Base-by-base conservation (phyloP, 371 early-diverging fungal genomes). In the Saksenaea vasiformis region DNA sequence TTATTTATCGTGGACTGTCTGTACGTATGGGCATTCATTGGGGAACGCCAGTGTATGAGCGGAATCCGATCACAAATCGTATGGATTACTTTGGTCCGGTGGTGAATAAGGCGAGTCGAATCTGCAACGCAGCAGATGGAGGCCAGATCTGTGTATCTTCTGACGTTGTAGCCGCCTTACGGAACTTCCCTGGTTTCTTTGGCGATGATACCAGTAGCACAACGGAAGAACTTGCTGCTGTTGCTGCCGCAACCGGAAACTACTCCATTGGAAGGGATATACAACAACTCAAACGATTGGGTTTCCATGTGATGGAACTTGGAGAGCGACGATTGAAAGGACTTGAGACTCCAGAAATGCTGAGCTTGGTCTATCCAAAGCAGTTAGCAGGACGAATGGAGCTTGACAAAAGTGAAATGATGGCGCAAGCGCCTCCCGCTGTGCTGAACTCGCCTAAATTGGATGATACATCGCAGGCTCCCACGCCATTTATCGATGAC, bases 11-110 rank as follows among this genome's bases (percentile, higher is more conserved):
- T 11, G 98, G 98, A 1, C 74, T 97, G 26, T 91, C 93, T 4
- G 93, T 98, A 14, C 89, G 98, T 39, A 97, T 98, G 95, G 98
- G 98, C 19, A 91, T 98, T 60, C 97, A 97, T 66, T 93, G 92
- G 85, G 98, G 98, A 26, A 81, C 85, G 3, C 95, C 97, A 3
- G 91, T 95, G 4, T 93, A 90, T 62, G 97, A 98, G 60, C 88
- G 89, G 13, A 95, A 96, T 72, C 94, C 94, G 1, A 87, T 94
- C 43, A 95, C 96, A 2, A 83, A 90, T 28, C 89, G 97, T 56
- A 95, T 97, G 95, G 98, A 97, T 76, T 97, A 97, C 73, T 95
- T 94, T 83, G 98, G 98, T 0, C 95, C 95, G 0, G 91, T 95
- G 77, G 96, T 96, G 37, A 96, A 95, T 73, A 85, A 93, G 9